A percentile compares a stretch with the other conserved stretches of the same genome.
Evolutionary conservation across 352 stramenopile genomes (phyloP).

Genomic region (Blastocystis sp.): DNA sequence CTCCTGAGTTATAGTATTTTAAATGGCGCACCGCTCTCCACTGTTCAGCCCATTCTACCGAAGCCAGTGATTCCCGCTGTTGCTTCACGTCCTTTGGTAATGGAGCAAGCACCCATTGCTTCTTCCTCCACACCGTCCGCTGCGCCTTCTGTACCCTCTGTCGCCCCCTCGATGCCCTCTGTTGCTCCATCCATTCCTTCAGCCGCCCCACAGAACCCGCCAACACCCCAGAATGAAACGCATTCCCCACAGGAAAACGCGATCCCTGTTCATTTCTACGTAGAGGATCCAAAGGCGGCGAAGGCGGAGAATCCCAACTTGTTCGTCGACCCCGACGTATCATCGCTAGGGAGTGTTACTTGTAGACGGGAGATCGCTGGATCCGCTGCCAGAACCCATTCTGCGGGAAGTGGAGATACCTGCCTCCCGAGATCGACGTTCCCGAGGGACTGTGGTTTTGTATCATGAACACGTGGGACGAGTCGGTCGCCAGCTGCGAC

Average conservation of each 20-base stretch:
- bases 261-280: neutral
- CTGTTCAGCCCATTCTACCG: no score
- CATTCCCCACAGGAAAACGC: neutral
- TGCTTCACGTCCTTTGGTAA: neutral
- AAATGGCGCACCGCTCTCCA: no score
- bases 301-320: neutral
- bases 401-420: conserved; percentile 33
- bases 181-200: neutral
- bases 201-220: no score
- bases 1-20: no score
- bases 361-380: conserved; percentile 30
- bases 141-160: neutral
- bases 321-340: neutral
- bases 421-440: neutral
- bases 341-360: neutral
- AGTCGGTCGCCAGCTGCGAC: neutral
- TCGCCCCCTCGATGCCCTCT: neutral
- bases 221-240: no score
- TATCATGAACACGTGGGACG: conserved; percentile 50
- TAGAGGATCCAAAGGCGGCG: neutral
- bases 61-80: no score
- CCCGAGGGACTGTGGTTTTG: conserved; percentile 22
- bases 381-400: conserved; percentile 53
- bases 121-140: neutral
- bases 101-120: neutral